Evolutionary conservation across 352 stramenopile species (phyloP), one percentile per base, ranked within the genome.

Genomic region (Peronosclerospora sorghi): DNA sequence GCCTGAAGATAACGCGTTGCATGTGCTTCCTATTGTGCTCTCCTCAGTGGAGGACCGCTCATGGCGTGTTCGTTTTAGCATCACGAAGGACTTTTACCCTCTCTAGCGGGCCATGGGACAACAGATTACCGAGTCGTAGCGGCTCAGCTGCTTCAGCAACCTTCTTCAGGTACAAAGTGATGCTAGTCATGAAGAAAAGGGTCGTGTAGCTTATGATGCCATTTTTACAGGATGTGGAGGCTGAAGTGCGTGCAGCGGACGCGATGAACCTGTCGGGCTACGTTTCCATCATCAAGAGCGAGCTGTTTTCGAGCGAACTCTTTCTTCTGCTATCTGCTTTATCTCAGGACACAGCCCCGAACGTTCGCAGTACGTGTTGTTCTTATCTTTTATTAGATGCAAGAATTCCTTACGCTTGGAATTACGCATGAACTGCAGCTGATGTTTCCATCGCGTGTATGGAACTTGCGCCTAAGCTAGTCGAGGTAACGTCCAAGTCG

Each of bases 1-100:
- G 15, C 59, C 69, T 26, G 79, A 94, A 1, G 76, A 90, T 34
- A 90, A 89, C 62, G 66, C 61, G 39, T 56, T 77, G 49, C 54
- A 89, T 42, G 56, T 91, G 19, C 61, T 92, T 19, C 79, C 79
- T 13, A 65, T 88, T 41, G 76, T 89, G 32, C 74, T 74, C 37
- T 68, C 61, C 50, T 90, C 59, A 35, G 73, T 84, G 44, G 86
- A 82, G 62, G 84, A 82, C 57, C 83, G 76, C 53, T 97, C 55
- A 68, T 95, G 91, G 91, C 74, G 89, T 52, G 89, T 97, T 27
- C 83, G 91, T 40, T 91, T 96, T 53, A 96, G 91, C 64, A 80
- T 97, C 39, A 82, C 89, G 13, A 97, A 97, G 65, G 66, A 88
- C 26, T 97, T 97, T 56, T 91, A 84, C 35, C 80, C 80, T 34